Evolutionary conservation across 2,329 filamentous ascomycete genomes (phyloP), one percentile per base, ranked within the genome.

Genomic region (Knufia petricola): DNA sequence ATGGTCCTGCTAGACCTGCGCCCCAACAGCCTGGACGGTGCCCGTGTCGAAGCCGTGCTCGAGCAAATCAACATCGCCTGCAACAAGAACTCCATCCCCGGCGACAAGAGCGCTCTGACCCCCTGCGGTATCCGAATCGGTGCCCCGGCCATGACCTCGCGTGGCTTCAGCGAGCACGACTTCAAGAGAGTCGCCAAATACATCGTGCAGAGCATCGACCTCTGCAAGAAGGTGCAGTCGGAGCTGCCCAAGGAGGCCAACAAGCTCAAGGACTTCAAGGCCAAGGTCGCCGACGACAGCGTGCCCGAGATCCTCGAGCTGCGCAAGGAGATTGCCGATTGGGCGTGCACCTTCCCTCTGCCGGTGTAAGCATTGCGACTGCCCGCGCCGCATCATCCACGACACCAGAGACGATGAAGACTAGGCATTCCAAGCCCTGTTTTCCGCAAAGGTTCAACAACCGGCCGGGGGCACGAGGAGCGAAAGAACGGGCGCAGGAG

Each of bases 241-340:
- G 73, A 77, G 56, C 79, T 96, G 20, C 90, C 92, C 68, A 95
- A 95, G 81, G 85, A 92, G 70, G 87, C 87, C 63, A 98, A 96
- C 82, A 95, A 94, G 82, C 86, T 94, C 69, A 96, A 96, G 82
- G 92, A 98, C 77, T 96, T 98, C 84, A 94, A 90, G 78, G 82
- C 81, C 66, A 90, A 87, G 79, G 87, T 95, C 54, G 79, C 85
- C 50, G 73, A 76, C 58, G 89, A 87, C 56, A 78, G 84, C 63
- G 76, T 94, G 42, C 70, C 79, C 53, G 85, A 89, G 75, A 90
- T 98, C 71, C 82, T 85, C 66, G 78, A 77, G 59, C 77, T 95
- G 66, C 85, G 82, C 75, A 84, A 87, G 74, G 90, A 96, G 78
- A 88, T 98, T 66, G 76, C 87, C 40, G 72, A 72, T 42, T 98